Evolutionary conservation across 2,329 filamentous ascomycete species (phyloP), one percentile per base, ranked within the genome.

Genomic region (Paraphoma chrysanthemicola): DNA sequence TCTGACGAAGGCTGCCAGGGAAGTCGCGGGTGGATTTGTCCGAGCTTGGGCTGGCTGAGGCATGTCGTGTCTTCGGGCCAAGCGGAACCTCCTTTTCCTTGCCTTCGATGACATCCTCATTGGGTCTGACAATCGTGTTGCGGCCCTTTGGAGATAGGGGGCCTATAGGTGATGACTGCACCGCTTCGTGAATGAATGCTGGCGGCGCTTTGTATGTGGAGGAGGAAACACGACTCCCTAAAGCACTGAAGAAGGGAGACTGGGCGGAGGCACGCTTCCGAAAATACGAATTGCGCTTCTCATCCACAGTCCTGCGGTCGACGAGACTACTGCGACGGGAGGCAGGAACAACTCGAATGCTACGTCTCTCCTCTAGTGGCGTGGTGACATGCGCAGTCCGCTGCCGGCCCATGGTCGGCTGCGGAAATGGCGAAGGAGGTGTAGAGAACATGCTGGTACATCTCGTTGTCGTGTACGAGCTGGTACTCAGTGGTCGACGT

Each of bases 261-360:
- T 60, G 72, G 11, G 69, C 74, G 16, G 73, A 74, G 2, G 75
- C 76, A 36, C 79, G 73, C 53, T 80, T 78, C 14, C 74, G 66
- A 43, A 80, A 77, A 60, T 77, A 81, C 12, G 76, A 79, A 48
- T 74, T 70, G 6, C 79, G 73, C 54, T 78, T 79, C 31, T 79
- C 77, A 38, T 77, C 69, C 5, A 79, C 53, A 1, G 76, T 69
- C 6, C 78, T 67, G 5, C 66, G 65, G 53, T 81, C 79, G 2
- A 65, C 51, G 16, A 74, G 59, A 52, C 73, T 79, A 42, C 76
- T 74, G 51, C 71, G 59, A 10, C 52, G 62, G 62, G 60, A 75
- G 2, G 66, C 49, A 23, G 68, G 58, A 3, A 81, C 77, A 9
- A 79, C 59, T 1, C 79, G 74, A 29, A 81, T 76, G 60, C 76